A percentile compares a stretch with the other conserved stretches of the same genome.
These are phyloP conservation scores for Groenewaldozyma sp. DNA, from an alignment of 1,139 yeast species.

Conservation along the genomic window DNA sequence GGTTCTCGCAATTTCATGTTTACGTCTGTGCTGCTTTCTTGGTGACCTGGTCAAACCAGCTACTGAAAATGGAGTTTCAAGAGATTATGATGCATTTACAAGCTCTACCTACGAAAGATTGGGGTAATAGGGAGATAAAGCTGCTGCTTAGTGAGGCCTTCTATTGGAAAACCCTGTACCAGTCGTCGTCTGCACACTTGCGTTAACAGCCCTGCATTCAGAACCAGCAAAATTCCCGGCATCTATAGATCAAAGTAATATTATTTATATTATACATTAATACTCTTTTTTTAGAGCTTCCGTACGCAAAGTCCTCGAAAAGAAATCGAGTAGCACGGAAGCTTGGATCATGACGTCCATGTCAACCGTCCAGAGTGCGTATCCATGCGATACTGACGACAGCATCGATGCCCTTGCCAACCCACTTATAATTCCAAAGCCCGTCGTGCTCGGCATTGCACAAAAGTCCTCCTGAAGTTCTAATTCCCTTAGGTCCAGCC, in stretches of 20 bases:
- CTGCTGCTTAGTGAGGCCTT: constrained; percentile 89
- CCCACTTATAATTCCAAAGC: constrained; percentile 25
- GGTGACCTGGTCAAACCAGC: constrained; percentile 70
- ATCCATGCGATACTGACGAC: constrained; percentile 30
- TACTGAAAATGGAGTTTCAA: constrained; percentile 87
- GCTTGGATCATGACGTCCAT: too few relatives aligned
- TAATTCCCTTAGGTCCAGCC: constrained; percentile 23
- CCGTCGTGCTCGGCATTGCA: constrained; percentile 32
- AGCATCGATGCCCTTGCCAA: constrained; percentile 16
- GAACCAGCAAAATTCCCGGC: too few relatives aligned
- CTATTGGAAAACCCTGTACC: constrained; percentile 90
- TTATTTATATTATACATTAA: too few relatives aligned
- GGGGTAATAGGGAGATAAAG: constrained; percentile 90
- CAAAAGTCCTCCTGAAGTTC: constrained; percentile 25
- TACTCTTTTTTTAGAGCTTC: too few relatives aligned
- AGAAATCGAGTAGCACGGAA: too few relatives aligned
- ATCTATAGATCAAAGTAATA: too few relatives aligned
- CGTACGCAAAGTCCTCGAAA: too few relatives aligned
- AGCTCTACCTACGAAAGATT: constrained; percentile 70
- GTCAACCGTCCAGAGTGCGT: constrained; percentile 11
- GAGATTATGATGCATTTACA: constrained; percentile 86
- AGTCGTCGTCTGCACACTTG: constrained; percentile 53
- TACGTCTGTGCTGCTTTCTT: constrained; percentile 98
- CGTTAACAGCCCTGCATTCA: constrained; percentile 7
- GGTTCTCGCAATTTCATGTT: constrained; percentile 88